A percentile compares a stretch with the other conserved stretches of the same genome.
Evolutionary conservation across 306 rosid species (phyloP).

Genomic region (Adenanthera pavonina): DNA sequence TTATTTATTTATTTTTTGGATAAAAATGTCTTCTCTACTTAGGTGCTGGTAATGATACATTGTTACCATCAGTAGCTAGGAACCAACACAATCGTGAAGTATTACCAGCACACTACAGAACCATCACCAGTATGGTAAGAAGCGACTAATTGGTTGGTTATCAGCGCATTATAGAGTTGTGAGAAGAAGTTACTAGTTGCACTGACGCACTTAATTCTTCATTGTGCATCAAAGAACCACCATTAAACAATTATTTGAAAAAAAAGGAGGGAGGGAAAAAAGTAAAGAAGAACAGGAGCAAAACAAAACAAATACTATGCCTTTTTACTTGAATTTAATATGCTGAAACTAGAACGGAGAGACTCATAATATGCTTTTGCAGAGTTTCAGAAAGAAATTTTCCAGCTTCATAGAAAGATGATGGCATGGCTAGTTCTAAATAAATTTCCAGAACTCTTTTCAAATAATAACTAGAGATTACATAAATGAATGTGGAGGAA

Average conservation of each 20-base stretch:
- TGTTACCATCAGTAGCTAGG: not conserved
- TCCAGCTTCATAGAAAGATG: conserved; percentile 6
- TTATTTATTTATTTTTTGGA: too few species aligned
- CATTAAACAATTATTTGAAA: not conserved
- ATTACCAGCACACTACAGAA: too few species aligned
- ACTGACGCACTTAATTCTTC: too few species aligned
- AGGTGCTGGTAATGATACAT: not conserved
- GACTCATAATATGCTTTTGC: not conserved
- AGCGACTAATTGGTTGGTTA: too few species aligned
- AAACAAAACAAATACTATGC: not conserved
- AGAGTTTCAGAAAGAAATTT: not conserved
- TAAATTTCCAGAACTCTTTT: not conserved
- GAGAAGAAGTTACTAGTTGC: too few species aligned
- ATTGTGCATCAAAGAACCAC: too few species aligned
- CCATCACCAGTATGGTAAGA: too few species aligned
- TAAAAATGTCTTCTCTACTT: not conserved
- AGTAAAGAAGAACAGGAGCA: not conserved
- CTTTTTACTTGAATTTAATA: not conserved
- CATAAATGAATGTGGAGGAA: conserved; percentile 11
- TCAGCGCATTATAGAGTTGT: too few species aligned
- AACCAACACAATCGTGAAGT: not conserved
- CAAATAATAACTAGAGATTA: not conserved
- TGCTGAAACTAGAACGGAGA: not conserved
- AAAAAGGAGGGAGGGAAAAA: not conserved
- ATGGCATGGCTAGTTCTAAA: not conserved